Conservation (phyloP, 2,329 filamentous ascomycete species). For the Apiospora malaysiana region DNA sequence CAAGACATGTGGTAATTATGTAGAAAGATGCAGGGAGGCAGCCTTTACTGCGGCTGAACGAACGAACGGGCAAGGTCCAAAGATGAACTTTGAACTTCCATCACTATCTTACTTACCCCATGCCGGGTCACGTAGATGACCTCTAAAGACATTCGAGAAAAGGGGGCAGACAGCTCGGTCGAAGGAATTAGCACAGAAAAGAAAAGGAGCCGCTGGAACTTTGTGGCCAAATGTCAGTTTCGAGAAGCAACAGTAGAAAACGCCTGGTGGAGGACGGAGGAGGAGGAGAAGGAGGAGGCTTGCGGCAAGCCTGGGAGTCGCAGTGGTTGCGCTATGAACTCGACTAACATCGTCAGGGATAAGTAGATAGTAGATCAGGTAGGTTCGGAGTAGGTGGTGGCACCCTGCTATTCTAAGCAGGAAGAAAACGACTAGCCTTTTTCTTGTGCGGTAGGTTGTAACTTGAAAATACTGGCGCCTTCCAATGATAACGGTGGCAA, state of each 20-base stretch:
- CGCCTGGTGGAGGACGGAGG: too few species aligned
- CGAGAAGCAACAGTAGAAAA: background rate
- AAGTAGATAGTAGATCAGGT: background rate
- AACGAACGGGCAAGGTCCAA: background rate
- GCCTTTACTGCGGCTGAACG: background rate
- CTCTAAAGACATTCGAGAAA: slow-evolving; percentile 64
- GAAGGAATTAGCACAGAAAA: background rate
- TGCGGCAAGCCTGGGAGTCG: slow-evolving; percentile 3
- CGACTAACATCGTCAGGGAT: slow-evolving; percentile 14
- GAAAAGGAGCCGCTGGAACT: background rate
- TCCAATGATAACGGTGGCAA: background rate
- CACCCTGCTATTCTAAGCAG: background rate
- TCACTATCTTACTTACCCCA: slow-evolving; percentile 60
- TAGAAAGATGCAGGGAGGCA: background rate
- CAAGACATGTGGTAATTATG: slow-evolving; percentile 4
- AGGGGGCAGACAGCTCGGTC: background rate
- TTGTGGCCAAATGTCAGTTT: slow-evolving; percentile 1
- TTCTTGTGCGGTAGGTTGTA: background rate
- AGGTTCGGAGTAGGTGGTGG: background rate
- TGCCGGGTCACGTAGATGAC: slow-evolving; percentile 78
- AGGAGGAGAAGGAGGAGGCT: background rate
- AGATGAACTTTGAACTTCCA: slow-evolving; percentile 14
- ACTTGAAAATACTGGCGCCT: background rate
- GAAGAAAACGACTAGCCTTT: background rate
- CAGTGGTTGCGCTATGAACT: slow-evolving; percentile 3